phyloP scores from a whole-genome alignment of 306 rosid species.

The Rubus idaeus region DNA sequence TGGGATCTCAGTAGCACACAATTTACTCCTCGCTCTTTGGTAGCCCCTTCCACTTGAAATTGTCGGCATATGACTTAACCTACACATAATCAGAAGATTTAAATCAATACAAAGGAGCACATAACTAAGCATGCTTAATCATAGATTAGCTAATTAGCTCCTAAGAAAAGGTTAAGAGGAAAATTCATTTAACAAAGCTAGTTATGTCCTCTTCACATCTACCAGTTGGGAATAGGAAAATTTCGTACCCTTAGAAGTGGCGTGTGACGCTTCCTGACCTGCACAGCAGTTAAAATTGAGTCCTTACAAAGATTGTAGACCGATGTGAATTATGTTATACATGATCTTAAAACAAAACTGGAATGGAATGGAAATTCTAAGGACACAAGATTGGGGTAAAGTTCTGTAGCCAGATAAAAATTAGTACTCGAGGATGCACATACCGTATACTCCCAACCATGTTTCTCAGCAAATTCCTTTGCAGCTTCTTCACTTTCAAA shows the following conservation, averaged over 20 bases:
- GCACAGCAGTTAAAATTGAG: not conserved
- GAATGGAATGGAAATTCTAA: not conserved
- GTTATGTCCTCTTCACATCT: too few species aligned
- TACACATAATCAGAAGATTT: conserved; percentile 8
- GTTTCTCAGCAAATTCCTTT: conserved; percentile 34
- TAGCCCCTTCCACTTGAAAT: conserved; percentile 44
- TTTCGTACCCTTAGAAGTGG: conserved; percentile 33
- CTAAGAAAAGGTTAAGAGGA: not conserved
- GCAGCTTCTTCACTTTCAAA: conserved; percentile 45
- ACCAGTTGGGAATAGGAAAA: not conserved
- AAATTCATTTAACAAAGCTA: not conserved
- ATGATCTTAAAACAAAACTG: not conserved
- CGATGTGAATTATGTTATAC: not conserved
- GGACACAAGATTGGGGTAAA: not conserved
- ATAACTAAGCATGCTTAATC: not conserved
- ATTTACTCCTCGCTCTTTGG: conserved; percentile 15
- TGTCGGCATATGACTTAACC: conserved; percentile 36
- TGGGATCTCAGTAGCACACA: not conserved
- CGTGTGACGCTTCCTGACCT: conserved; percentile 41
- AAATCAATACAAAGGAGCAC: not conserved
- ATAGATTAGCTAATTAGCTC: too few species aligned
- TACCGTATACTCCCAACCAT: conserved; percentile 41
- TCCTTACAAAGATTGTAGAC: too few species aligned
- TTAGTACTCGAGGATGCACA: not conserved
- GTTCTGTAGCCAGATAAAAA: not conserved